phyloP scores from a whole-genome alignment of 257 asterid species.

The Primulina tabacum region DNA sequence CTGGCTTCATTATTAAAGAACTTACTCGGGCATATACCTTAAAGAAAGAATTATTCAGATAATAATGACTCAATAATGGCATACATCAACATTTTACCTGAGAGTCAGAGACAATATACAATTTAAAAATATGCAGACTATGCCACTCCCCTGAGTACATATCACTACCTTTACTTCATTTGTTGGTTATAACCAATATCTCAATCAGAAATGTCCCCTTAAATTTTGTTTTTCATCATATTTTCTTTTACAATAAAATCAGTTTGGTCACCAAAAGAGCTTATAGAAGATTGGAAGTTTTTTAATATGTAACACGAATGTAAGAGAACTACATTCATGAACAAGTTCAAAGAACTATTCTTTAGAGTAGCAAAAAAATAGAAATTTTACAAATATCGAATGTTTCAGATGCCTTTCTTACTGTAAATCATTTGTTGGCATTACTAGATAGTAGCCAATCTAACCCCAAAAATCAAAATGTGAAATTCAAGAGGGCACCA shows the following conservation, averaged over 20 bases:
- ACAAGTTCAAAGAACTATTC: neutral
- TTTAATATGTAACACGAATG: neutral
- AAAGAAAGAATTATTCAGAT: slow-evolving; percentile 14
- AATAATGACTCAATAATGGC: neutral
- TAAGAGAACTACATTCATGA: neutral
- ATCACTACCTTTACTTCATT: neutral
- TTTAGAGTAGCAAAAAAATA: neutral
- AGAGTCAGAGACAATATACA: neutral
- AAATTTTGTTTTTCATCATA: slow-evolving; percentile 5
- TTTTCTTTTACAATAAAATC: slow-evolving; percentile 1
- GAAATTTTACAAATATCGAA: neutral
- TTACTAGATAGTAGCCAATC: neutral
- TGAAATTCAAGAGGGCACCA: neutral
- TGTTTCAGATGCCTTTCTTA: neutral
- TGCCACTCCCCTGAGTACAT: neutral
- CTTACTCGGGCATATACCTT: slow-evolving; percentile 74
- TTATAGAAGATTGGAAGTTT: slow-evolving; percentile 5
- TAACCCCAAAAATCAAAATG: neutral
- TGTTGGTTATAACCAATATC: neutral
- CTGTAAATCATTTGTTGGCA: neutral
- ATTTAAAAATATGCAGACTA: slow-evolving; percentile 8
- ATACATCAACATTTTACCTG: slow-evolving; percentile 8
- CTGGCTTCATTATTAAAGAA: slow-evolving; percentile 63
- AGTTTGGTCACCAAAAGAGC: slow-evolving; percentile 16
- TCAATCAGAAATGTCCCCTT: neutral